Percentiles rank a stretch among this genome's conserved stretches.
phyloP scores from a whole-genome alignment of 768 basidiomycete genomes.

The Lactarius evosmus region DNA sequence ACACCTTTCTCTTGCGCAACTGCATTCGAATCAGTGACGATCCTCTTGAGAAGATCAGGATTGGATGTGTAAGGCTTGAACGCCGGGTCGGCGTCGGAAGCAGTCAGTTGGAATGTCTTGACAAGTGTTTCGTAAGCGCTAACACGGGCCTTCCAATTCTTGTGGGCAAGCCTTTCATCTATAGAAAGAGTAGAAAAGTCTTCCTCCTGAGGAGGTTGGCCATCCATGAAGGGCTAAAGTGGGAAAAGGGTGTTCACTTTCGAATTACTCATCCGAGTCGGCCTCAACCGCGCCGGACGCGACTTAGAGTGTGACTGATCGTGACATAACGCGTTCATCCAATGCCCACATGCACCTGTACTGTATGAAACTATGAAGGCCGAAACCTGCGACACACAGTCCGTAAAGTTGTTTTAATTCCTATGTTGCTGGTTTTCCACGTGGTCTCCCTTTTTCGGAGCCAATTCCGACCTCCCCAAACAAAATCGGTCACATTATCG shows the following conservation, averaged over 20 bases:
- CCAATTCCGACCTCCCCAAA: too few species aligned
- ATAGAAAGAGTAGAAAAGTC: conserved; percentile 83
- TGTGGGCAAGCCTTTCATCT: conserved; percentile 80
- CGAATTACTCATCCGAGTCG: conserved; percentile 6
- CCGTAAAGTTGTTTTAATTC: too few species aligned
- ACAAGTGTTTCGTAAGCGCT: conserved; percentile 87
- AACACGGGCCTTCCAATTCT: conserved; percentile 99
- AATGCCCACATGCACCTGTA: too few species aligned
- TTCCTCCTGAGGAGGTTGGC: conserved; percentile 87
- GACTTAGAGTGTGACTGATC: conserved; percentile 14
- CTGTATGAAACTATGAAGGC: too few species aligned
- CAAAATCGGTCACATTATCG: too few species aligned
- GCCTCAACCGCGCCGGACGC: conserved; percentile 19
- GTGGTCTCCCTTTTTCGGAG: too few species aligned
- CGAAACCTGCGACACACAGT: too few species aligned
- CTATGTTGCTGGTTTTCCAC: too few species aligned
- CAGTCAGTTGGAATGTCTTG: conserved; percentile 83
- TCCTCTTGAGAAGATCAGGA: conserved; percentile 76
- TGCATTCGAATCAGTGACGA: conserved; percentile 87
- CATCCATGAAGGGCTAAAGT: conserved; percentile 61
- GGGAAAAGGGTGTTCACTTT: conserved; percentile 25
- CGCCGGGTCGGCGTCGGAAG: conserved; percentile 89
- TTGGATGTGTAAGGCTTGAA: conserved; percentile 87
- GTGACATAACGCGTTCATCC: conserved; percentile 26
- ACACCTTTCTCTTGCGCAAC: conserved; percentile 98